phyloP scores from a whole-genome alignment of 345 rosid genomes.

The Hirschfeldia incana region DNA sequence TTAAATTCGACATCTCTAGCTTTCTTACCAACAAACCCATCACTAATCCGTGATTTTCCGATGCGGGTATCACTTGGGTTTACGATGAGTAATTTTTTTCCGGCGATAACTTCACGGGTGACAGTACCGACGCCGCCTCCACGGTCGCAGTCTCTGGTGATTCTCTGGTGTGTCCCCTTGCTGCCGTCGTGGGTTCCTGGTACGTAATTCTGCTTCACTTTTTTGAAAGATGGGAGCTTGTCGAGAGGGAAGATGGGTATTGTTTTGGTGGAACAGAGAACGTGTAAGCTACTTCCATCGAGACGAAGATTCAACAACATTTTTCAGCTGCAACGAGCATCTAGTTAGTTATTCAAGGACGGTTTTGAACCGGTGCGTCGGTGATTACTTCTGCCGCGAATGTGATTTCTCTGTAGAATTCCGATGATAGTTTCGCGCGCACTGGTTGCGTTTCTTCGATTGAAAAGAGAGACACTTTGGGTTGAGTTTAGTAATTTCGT shows the following conservation, averaged over 20 bases:
- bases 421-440: conserved; percentile 2
- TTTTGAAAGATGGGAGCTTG: conserved; percentile 40
- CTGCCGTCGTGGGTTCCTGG: conserved; percentile 38
- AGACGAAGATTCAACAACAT: conserved; percentile 64
- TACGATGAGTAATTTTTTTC: conserved; percentile 33
- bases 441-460: background rate
- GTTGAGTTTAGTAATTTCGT: background rate
- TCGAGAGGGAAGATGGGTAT: conserved; percentile 48
- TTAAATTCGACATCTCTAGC: background rate
- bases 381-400: background rate
- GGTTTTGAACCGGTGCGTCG: background rate
- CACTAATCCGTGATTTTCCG: conserved; percentile 8
- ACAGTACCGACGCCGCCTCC: conserved; percentile 37
- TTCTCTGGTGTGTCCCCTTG: conserved; percentile 21
- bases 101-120: conserved; percentile 35
- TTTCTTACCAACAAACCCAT: conserved; percentile 32
- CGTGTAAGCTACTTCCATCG: conserved; percentile 49
- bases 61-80: conserved; percentile 40
- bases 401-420: background rate
- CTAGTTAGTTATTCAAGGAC: background rate
- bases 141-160: conserved; percentile 29
- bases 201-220: conserved; percentile 30
- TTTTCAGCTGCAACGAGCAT: conserved; percentile 25
- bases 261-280: conserved; percentile 48
- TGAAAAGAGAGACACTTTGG: background rate